Base-by-base conservation (phyloP, 371 early-diverging fungal species). In the Cladochytrium tenue region DNA sequence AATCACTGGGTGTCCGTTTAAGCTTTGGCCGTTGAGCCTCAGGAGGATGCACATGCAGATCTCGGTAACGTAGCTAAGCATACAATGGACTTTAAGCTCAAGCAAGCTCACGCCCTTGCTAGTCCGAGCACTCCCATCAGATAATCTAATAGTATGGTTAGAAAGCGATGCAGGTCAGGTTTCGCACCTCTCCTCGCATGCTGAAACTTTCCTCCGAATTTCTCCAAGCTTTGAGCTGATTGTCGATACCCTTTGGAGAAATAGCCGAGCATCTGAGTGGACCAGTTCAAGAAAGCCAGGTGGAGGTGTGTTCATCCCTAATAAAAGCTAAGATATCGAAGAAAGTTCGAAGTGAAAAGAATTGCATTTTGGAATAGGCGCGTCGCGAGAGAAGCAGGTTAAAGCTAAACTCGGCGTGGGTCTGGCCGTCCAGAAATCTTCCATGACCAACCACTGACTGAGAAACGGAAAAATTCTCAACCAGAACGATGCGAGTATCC, bases 61-160 rank as follows among this genome's bases (percentile, higher is more conserved):
- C 67, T 89, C 77, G 31, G 91, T 84, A 35, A 95, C 80, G 75
- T 97, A 97, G 56, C 91, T 87, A n/a, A 95, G 81, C 78, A 95
- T 76, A 28, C 87, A 80, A 72, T 94, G 92, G 71, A 92, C 81
- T 77, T 94, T 93, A 58, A 92, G 88, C 73, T 92, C 92, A 20
- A 95, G 87, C 27, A 95, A 88, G 32, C 90, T 89, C 31, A 95
- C 84, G 58, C 95, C 95, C 57, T 89, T 88, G 25, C 79, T 75
- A 0, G 93, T 93, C n/a, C 84, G 81, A 36, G 90, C 76, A 62
- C 88, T 82, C 23, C 85, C 65, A 17, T 7, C 62, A 32, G 34
- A 69, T 28, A 27, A 66, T 72, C 51, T 67, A n/a, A n/a, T n/a
- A n/a, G n/a, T n/a, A n/a, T n/a, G n/a, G n/a, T n/a, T n/a, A n/a